Evolutionary conservation across 805 yeast genomes (phyloP).

Genomic region (Kazachstania bromeliacearum): DNA sequence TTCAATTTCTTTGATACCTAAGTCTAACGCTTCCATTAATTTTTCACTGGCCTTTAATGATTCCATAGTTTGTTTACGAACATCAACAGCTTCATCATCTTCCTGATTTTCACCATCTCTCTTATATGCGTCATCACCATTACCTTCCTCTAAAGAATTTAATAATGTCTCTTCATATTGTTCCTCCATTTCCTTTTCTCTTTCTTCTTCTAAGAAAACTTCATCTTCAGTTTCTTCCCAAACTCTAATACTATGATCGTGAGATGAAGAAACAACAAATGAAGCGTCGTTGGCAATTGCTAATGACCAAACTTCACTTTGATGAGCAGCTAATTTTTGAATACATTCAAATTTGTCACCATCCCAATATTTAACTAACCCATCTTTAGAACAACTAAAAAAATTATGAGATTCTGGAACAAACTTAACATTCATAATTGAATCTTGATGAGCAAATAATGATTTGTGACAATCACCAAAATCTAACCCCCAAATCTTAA

Average conservation of each 20-base stretch:
- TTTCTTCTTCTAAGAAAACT: slow-evolving; percentile 93
- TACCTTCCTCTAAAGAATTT: slow-evolving; percentile 55
- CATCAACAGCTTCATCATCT: slow-evolving; percentile 52
- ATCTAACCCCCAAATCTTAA: slow-evolving; percentile 96
- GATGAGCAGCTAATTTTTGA: slow-evolving; percentile 80
- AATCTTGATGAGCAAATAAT: slow-evolving; percentile 92
- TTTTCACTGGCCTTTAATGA: slow-evolving; percentile 92
- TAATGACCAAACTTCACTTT: slow-evolving; percentile 87
- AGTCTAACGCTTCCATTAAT: slow-evolving; percentile 82
- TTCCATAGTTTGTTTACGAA: slow-evolving; percentile 76
- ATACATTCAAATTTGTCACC: slow-evolving; percentile 94
- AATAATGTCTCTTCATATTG: slow-evolving; percentile 74
- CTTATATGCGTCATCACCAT: slow-evolving; percentile 34
- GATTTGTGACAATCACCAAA: slow-evolving; percentile 98
- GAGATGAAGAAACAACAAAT: slow-evolving; percentile 73
- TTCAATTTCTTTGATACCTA: slow-evolving; percentile 64
- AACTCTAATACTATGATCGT: slow-evolving; percentile 86
- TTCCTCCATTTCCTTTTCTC: slow-evolving; percentile 92
- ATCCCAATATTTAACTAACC: slow-evolving; percentile 90
- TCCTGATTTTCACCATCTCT: slow-evolving; percentile 34
- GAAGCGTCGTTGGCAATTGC: slow-evolving; percentile 67
- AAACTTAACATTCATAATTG: slow-evolving; percentile 81
- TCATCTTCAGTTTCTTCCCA: slow-evolving; percentile 93
- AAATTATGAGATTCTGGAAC: slow-evolving; percentile 82
- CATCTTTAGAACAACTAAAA: slow-evolving; percentile 85